These are phyloP conservation scores for Inosperma sp. DNA, from an alignment of 768 basidiomycete species.

Conservation along the genomic window DNA sequence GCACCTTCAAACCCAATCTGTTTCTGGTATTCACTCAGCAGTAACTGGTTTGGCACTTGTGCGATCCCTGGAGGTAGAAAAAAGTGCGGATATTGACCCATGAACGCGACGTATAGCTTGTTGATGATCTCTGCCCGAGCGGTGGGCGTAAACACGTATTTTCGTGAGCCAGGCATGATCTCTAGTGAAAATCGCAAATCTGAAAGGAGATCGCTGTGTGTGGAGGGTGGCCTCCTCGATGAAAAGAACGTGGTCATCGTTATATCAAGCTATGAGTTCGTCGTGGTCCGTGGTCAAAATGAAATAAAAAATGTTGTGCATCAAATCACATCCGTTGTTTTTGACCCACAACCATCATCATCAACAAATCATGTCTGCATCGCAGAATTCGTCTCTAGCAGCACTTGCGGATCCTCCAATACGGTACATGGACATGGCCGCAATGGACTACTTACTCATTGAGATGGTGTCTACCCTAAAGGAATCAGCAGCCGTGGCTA, in stretches of 20 bases:
- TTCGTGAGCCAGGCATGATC: conserved; percentile 74
- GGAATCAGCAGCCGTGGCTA: conserved; percentile 69
- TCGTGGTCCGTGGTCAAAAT: conserved; percentile 18
- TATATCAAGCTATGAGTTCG: conserved; percentile 6
- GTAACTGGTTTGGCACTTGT: conserved; percentile 56
- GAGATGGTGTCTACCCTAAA: conserved; percentile 72
- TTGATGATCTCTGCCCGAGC: conserved; percentile 78
- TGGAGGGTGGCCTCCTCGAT: conserved; percentile 20
- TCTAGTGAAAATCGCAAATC: conserved; percentile 74
- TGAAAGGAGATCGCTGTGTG: conserved; percentile 51
- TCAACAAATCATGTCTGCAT: conserved; percentile 16
- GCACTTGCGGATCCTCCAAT: conserved; percentile 60
- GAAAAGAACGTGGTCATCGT: conserved; percentile 25
- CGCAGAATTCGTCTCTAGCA: conserved; percentile 22
- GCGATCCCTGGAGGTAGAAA: conserved; percentile 66
- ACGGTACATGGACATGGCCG: conserved; percentile 58
- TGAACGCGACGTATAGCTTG: conserved; percentile 78
- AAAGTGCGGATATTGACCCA: conserved; percentile 68
- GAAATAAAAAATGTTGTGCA: no score
- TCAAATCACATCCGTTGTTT: conserved; percentile 12
- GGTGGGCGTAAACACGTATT: conserved; percentile 69
- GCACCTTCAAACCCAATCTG: conserved; percentile 52
- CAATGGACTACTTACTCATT: conserved; percentile 84
- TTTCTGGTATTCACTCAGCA: conserved; percentile 68
- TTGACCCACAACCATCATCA: conserved; percentile 21